Evolutionary conservation across 2,329 filamentous ascomycete species (phyloP).

Genomic region (Ceratocystis colombiana): DNA sequence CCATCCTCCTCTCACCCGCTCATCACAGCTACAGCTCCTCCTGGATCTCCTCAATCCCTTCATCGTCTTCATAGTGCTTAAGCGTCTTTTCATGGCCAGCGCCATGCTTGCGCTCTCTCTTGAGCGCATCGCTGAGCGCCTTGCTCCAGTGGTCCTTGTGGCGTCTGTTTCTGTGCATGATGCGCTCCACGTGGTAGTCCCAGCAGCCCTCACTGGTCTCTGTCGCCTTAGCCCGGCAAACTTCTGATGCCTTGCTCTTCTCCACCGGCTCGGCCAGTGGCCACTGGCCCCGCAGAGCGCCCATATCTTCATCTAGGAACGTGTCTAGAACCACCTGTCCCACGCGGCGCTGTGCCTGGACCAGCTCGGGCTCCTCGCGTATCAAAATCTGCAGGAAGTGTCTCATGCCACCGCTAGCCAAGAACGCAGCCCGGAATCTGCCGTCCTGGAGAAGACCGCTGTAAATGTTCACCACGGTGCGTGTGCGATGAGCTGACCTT

Average conservation of each 20-base stretch:
- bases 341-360: conserved; percentile 43
- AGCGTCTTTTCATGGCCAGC: conserved; percentile 26
- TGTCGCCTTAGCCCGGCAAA: conserved; percentile 30
- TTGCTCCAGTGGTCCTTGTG: conserved; percentile 40
- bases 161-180: conserved; percentile 34
- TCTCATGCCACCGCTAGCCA: conserved; percentile 44
- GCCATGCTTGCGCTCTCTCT: conserved; percentile 31
- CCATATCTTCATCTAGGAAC: conserved; percentile 57
- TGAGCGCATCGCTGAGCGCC: conserved; percentile 35
- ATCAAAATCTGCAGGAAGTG: conserved; percentile 44
- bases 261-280: conserved; percentile 35
- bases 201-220: conserved; percentile 44
- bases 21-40: conserved; percentile 17
- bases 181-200: conserved; percentile 43
- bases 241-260: conserved; percentile 31
- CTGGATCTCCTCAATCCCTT: conserved; percentile 24
- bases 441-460: conserved; percentile 48
- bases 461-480: conserved; percentile 40
- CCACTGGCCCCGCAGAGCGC: conserved; percentile 49
- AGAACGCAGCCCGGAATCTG: conserved; percentile 45
- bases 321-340: conserved; percentile 52
- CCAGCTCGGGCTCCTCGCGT: conserved; percentile 35
- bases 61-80: conserved; percentile 27
- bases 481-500: conserved; percentile 32
- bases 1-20: not conserved